Base-by-base conservation (phyloP, 2,329 filamentous ascomycete species). In the Rutstroemia sp. region DNA sequence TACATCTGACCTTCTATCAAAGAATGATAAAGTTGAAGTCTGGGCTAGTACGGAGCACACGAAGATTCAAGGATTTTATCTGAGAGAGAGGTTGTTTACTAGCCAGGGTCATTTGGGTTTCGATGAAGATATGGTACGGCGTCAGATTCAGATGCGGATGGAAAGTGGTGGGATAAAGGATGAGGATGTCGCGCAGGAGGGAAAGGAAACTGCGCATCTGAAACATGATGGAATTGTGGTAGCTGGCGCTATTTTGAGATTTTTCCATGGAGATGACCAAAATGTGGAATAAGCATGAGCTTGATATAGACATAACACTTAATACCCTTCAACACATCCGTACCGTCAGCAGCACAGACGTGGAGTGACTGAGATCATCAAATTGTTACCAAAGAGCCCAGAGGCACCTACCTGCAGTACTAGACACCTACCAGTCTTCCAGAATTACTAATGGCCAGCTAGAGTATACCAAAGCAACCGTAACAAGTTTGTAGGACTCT, bases 81-180 rank as follows among this genome's bases (percentile, higher is more conserved):
- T 77, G 23, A 80, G 84, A 9, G 75, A 79, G 46, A 79, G 79
- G 27, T 75, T 88, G 59, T 84, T 95, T 59, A 85, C 88, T 0
- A 82, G 95, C 2, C 90, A 96, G 73, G 90, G 90, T 5, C 90
- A 95, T 70, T 90, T 90, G 1, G 90, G 95, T 71, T 94, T 92
- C 69, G 87, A 79, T 6, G 77, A 78, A 58, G 78, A 83, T 16
- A 90, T 95, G 69, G 74, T 77, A 5, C 71, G 70, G 60, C 62
- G 81, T 90, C 65, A 75, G 73, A 19, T 85, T 90, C 70, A 73
- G 94, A 47, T 72, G 92, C 55, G 76, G 79, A 59, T 73, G 78
- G 59, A 79, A 90, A 57, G 81, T 87, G 67, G 74, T 76, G 89
- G 88, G 0, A 77, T 94, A 25, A 87, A 96, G 62, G 73, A 78